Evolutionary conservation across 371 early-diverging fungal genomes (phyloP).

Genomic region (Dinochytrium kinnereticum): DNA sequence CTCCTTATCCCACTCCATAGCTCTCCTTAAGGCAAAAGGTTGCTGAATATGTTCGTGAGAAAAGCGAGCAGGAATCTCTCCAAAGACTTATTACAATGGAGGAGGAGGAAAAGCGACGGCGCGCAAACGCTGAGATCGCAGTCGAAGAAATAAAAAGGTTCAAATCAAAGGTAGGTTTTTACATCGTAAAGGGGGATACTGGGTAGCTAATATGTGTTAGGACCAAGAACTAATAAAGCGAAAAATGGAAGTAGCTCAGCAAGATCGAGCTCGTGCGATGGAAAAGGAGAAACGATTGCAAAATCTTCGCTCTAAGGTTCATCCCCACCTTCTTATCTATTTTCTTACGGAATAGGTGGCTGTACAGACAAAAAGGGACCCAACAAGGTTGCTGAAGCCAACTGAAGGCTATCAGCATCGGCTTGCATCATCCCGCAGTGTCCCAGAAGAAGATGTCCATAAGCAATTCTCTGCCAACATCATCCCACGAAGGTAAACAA

Average conservation of each 20-base stretch:
- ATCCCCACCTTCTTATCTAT: background rate
- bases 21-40: conserved; percentile 7
- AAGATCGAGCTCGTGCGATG: conserved; percentile 5
- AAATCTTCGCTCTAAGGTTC: conserved; percentile 23
- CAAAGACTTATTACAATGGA: conserved; percentile 19
- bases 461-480: background rate
- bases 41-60: conserved; percentile 8
- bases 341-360: conserved; percentile 8
- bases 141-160: conserved; percentile 25
- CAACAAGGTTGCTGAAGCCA: conserved; percentile 27
- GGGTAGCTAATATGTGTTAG: conserved; percentile 11
- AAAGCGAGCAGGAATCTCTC: conserved; percentile 19
- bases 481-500: conserved; percentile 26
- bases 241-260: conserved; percentile 18
- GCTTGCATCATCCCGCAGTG: conserved; percentile 7
- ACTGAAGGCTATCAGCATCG: conserved; percentile 31
- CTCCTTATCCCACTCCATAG: background rate
- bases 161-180: conserved; percentile 17
- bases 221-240: conserved; percentile 19
- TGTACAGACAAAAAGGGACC: conserved; percentile 23
- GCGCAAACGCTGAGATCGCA: conserved; percentile 1
- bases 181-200: background rate
- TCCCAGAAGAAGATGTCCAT: background rate
- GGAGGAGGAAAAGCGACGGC: conserved; percentile 17
- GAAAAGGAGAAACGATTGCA: conserved; percentile 24